phyloP scores from a whole-genome alignment of 768 basidiomycete species.

The Trametes cinnabarina region DNA sequence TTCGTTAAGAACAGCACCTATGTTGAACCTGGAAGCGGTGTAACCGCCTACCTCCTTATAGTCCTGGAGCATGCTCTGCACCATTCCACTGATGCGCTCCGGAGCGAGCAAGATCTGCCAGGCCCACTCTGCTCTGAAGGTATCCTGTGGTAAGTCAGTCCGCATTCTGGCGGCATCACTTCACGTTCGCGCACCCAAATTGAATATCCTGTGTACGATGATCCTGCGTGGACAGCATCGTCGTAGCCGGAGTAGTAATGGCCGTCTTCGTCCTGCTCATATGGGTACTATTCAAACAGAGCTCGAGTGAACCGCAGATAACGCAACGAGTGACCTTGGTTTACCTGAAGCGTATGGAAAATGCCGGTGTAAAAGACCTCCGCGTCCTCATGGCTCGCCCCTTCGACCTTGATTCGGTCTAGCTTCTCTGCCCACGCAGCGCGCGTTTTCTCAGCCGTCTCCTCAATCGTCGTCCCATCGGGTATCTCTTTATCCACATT shows the following conservation, averaged over 20 bases:
- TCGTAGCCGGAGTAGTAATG: constrained; percentile 79
- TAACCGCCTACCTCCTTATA: constrained; percentile 52
- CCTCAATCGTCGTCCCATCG: constrained; percentile 37
- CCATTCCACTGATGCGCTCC: constrained; percentile 70
- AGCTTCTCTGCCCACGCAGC: constrained; percentile 42
- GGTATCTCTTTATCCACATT: constrained; percentile 42
- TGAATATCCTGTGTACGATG: constrained; percentile 77
- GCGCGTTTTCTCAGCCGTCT: constrained; percentile 36
- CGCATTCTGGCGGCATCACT: too few relatives aligned
- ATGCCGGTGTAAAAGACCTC: constrained; percentile 55
- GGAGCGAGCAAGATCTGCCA: constrained; percentile 77
- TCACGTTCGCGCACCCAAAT: constrained; percentile 62
- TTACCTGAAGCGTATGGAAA: constrained; percentile 60
- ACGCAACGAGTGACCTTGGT: too few relatives aligned
- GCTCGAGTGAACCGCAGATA: not conserved
- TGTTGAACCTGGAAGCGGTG: too few relatives aligned
- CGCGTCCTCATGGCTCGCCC: constrained; percentile 32
- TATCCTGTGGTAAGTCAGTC: constrained; percentile 51
- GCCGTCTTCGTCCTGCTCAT: constrained; percentile 66
- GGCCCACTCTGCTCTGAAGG: constrained; percentile 75
- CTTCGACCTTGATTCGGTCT: constrained; percentile 35
- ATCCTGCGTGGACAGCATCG: constrained; percentile 56
- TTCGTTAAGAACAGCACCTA: too few relatives aligned
- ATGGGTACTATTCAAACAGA: constrained; percentile 57
- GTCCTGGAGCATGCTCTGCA: constrained; percentile 78